phyloP scores from a whole-genome alignment of 2,329 filamentous ascomycete genomes.

The Tolypocladium amazonense region DNA sequence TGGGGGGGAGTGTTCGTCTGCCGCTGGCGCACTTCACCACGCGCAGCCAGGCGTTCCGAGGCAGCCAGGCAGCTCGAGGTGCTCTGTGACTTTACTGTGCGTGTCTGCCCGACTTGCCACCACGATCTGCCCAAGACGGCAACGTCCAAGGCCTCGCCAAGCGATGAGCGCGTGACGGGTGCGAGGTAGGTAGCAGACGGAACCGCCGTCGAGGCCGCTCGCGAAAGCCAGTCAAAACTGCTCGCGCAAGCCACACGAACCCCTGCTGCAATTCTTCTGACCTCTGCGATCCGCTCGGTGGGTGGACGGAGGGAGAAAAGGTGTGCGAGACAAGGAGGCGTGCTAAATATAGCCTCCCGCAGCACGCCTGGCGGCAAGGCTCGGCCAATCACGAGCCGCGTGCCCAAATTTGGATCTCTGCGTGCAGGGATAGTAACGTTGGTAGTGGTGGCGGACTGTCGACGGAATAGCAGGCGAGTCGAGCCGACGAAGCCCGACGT shows the following conservation, averaged over 20 bases:
- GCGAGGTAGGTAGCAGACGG: background rate
- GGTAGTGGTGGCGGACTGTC: background rate
- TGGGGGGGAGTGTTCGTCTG: background rate
- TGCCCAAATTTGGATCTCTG: conserved; percentile 13
- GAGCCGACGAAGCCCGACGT: background rate
- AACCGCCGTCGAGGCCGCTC: background rate
- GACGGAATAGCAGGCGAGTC: background rate
- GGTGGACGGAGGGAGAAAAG: background rate
- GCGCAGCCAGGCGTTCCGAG: background rate
- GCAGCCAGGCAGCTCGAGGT: background rate
- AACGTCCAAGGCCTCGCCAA: background rate
- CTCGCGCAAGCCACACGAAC: conserved; percentile 3
- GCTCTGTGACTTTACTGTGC: background rate
- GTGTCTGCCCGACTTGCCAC: background rate
- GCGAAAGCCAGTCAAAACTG: background rate
- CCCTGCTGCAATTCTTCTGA: conserved; percentile 3
- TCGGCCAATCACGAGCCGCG: conserved; percentile 15
- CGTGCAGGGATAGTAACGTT: background rate
- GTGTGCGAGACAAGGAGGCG: conserved; percentile 3
- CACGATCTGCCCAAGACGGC: background rate
- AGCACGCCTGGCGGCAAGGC: conserved; percentile 19
- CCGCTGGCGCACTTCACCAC: background rate
- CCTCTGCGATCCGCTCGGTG: background rate
- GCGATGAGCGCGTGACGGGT: background rate
- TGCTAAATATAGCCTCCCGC: conserved; percentile 22